Conservation (phyloP, 164 flowering plant genomes). For the Tinospora cordifolia region DNA sequence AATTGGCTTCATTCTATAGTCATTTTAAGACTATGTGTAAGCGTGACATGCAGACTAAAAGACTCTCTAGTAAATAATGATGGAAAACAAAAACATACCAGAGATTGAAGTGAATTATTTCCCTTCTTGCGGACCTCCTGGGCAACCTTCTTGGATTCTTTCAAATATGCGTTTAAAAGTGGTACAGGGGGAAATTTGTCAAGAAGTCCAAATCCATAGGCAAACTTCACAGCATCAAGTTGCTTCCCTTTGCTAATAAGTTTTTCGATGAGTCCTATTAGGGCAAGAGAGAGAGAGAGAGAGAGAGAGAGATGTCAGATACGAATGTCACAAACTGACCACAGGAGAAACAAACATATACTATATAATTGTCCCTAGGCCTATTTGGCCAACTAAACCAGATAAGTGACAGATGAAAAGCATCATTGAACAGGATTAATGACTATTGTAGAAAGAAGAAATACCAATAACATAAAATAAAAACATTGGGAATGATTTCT, state of each 20-base stretch:
- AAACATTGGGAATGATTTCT: neutral
- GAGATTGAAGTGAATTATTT: constrained; percentile 28
- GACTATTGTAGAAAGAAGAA: neutral
- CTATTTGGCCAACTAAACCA: too few species aligned
- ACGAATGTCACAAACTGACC: neutral
- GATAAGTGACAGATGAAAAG: neutral
- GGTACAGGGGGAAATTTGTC: constrained; percentile 59
- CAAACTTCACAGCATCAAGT: constrained; percentile 46
- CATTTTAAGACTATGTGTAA: neutral
- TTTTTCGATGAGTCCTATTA: constrained; percentile 48
- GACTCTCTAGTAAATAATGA: neutral
- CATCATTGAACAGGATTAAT: neutral
- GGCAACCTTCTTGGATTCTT: constrained; percentile 32
- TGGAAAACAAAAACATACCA: constrained; percentile 24
- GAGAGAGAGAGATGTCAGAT: neutral
- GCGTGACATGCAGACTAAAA: neutral
- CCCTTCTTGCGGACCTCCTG: constrained; percentile 28
- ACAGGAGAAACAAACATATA: neutral
- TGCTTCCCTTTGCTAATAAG: constrained; percentile 41
- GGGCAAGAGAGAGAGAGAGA: too few species aligned
- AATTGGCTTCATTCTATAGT: constrained; percentile 45
- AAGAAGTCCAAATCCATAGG: constrained; percentile 39
- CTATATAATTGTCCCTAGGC: neutral
- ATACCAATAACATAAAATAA: neutral
- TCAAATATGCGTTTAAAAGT: constrained; percentile 36